phyloP scores from a whole-genome alignment of 805 yeast species.

The Hyphopichia homilentoma region DNA sequence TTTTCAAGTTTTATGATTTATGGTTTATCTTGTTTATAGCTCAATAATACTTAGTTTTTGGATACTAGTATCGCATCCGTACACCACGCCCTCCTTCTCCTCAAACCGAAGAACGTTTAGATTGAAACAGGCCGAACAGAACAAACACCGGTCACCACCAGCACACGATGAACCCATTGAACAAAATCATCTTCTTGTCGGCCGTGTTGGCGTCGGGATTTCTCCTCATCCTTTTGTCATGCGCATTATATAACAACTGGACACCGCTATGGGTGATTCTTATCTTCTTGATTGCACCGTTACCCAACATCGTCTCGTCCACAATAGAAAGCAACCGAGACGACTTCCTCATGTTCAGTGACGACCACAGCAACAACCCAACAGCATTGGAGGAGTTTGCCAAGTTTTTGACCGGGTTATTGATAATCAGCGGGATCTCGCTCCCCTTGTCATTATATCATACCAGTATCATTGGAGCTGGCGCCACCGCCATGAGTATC shows the following conservation, averaged over 20 bases:
- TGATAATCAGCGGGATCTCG: conserved; percentile 42
- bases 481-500: conserved; percentile 41
- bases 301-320: conserved; percentile 39
- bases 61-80: no score
- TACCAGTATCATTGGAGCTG: conserved; percentile 31
- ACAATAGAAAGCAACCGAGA: conserved; percentile 37
- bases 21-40: no score
- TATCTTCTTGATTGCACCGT: conserved; percentile 41
- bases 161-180: conserved; percentile 39
- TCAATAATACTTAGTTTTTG: no score
- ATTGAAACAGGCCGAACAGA: no score
- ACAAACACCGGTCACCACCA: no score
- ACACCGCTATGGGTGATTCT: conserved; percentile 40
- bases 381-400: conserved; percentile 36
- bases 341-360: conserved; percentile 42
- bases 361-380: conserved; percentile 35
- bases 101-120: no score
- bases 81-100: no score
- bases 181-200: conserved; percentile 43
- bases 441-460: conserved; percentile 41
- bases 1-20: no score
- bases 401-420: conserved; percentile 36
- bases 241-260: conserved; percentile 43
- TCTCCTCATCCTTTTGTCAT: conserved; percentile 38
- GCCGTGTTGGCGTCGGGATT: conserved; percentile 45